Base-by-base conservation (phyloP, 2,329 filamentous ascomycete species). In the Calcarisporium arbuscula region DNA sequence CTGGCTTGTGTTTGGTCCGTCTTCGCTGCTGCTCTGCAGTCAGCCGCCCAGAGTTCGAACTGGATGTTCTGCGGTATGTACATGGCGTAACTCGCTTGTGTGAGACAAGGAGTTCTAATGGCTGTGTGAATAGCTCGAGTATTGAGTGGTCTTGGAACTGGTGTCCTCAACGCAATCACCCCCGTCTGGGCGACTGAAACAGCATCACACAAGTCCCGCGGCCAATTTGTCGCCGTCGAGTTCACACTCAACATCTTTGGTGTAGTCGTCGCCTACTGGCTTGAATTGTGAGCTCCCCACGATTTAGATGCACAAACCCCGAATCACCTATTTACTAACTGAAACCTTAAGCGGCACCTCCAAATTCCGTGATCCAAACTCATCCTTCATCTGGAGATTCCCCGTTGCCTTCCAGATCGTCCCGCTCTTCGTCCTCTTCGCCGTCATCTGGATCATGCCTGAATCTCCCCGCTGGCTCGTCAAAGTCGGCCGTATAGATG, bases 241-340 rank as follows among this genome's bases (percentile, higher is more conserved):
- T 85, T 86, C 42, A 85, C 80, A 0, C 56, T 85, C 8, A 86
- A 85, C 49, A 84, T 85, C 40, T 77, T 83, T 30, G 80, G 80
- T 47, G 77, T 84, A 1, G 73, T 79, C 0, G 55, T 62, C 4
- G 58, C 58, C 4, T 83, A 83, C 44, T 81, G 76, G 77, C 53
- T 70, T 6, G 65, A 69, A 45, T 78, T 72, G 53, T 55, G 30
- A 47, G 51, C 40, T 16, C 6, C 2, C 4, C 11, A 9, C 11
- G 9, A 10, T 8, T 9, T 8, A 7, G 7, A n/a, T n/a, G n/a
- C n/a, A n/a, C n/a, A n/a, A n/a, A n/a, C n/a, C n/a, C n/a, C n/a
- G n/a, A 12, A 10, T 7, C 3, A 6, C 5, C 8, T 9, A n/a
- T n/a, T n/a, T 15, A n/a, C 32, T 37, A 23, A 38, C 12, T 10